Evolutionary conservation across 441 rosid species (phyloP), one percentile per base, ranked within the genome.

Genomic region (Pelargonium myrrhifolium): DNA sequence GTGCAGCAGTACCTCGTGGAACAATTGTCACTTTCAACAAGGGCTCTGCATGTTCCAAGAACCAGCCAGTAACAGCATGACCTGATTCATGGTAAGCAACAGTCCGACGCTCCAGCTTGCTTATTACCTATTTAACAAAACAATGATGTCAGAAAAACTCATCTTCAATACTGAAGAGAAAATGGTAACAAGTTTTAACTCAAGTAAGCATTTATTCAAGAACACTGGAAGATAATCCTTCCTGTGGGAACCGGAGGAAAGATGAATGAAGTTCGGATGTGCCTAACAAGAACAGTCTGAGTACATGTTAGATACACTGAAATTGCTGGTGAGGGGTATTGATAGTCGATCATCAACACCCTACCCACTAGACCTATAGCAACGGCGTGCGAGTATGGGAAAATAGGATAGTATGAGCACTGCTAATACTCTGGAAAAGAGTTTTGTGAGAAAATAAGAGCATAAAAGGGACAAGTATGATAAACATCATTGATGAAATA

Each of bases 21-120:
- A 88, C 93, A 18, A 87, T 87, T 6, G 93, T 86, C 65, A 87
- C 93, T 65, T 87, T 87, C 77, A 87, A 72, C 71, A 87, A 77
- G 21, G 93, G 93, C 59, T 87, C 89, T 0, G 93, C 90, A 47
- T 87, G 90, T 76, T 87, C 93, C 73, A 87, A 69, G 79, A 87
- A 84, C 93, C 93, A 87, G 37, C 93, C 89, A 20, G 82, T 69
- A 72, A 87, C 90, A 12, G 90, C 93, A 40, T 87, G 93, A 9
- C 93, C 93, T 22, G 93, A 83, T 74, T 87, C 93, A 68, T 87
- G 93, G 74, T 86, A 87, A 1, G 90, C 90, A 74, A 86, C 90
- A 9, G 87, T 87, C 62, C 84, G 82, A 11, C 90, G 86, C 72
- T 87, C 93, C 65, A 81, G 71, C 7, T 51, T 51, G 80, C 93